Base-by-base conservation (phyloP, 441 rosid species). In the Syzygium malaccense region DNA sequence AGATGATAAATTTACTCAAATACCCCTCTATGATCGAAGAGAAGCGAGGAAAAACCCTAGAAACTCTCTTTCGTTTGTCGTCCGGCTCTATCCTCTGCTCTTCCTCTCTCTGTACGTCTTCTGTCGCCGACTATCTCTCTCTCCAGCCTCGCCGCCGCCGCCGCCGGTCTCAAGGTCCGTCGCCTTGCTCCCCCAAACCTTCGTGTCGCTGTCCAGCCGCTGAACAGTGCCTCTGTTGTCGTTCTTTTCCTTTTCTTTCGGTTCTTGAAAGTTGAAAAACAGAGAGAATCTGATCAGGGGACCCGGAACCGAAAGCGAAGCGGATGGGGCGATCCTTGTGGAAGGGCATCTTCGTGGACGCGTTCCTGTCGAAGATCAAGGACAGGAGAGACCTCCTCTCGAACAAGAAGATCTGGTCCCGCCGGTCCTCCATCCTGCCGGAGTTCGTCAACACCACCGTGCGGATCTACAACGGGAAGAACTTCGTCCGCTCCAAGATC, bases 261-360 rank as follows among this genome's bases (percentile, higher is more conserved):
- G 51, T 75, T 13, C 51, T 2, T 28, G 83, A 48, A 13, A 75
- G 5, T 26, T 45, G 48, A 45, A 1, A 3, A 10, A 25, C 26
- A 26, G 12, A 11, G 64, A 7, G 28, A 58, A 58, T 58, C 28
- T 11, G n/a, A 58, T 26, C 28, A 58, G 48, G 26, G 83, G 83
- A n/a, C 51, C n/a, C 48, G 48, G 18, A 41, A 75, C 14, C 83
- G 18, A 41, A 86, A 58, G 71, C 71, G 87, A 86, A 86, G 48
- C 1, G 7, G 41, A 86, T 64, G 90, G 64, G 56, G 17, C 86
- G 86, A 56, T 92, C 93, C 66, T 83, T 92, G 60, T 92, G 94
- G 94, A 93, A 92, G 90, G 93, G 92, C 79, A 94, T 94, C 33
- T 95, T 95, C 19, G 92, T 95, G 14, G 96, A 94, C 86, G 95